Evolutionary conservation across 2,329 filamentous ascomycete genomes (phyloP).

Genomic region (Pseudophaeomoniella oleicola): DNA sequence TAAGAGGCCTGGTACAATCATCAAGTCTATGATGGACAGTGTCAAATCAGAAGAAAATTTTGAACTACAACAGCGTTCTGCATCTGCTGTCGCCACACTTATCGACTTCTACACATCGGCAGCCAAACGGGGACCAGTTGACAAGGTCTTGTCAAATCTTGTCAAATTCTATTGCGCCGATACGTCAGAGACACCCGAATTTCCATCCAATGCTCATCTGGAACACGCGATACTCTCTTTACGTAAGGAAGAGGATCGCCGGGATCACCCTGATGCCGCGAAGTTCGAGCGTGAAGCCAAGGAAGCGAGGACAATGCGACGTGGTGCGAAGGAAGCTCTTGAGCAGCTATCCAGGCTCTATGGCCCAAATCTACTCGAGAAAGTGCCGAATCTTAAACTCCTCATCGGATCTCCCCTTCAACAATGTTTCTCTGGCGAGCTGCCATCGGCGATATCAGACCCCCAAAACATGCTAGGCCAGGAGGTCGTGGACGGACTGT

Average conservation of each 20-base stretch:
- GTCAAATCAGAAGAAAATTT: slow-evolving; percentile 88
- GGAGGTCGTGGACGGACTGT: slow-evolving; percentile 86
- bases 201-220: slow-evolving; percentile 65
- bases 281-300: slow-evolving; percentile 83
- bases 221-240: slow-evolving; percentile 76
- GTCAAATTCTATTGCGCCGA: slow-evolving; percentile 98
- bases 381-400: slow-evolving; percentile 64
- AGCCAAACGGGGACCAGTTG: slow-evolving; percentile 70
- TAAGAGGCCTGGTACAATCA: slow-evolving; percentile 83
- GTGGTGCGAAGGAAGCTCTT: slow-evolving; percentile 85
- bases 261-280: slow-evolving; percentile 79
- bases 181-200: slow-evolving; percentile 93
- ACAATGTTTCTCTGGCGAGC: slow-evolving; percentile 55
- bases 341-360: slow-evolving; percentile 76
- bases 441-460: slow-evolving; percentile 35
- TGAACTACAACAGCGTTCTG: slow-evolving; percentile 75
- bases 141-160: slow-evolving; percentile 89
- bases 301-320: slow-evolving; percentile 75
- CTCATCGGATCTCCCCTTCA: slow-evolving; percentile 73
- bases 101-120: slow-evolving; percentile 74
- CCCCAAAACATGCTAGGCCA: slow-evolving; percentile 67
- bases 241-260: slow-evolving; percentile 90
- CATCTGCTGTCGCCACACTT: slow-evolving; percentile 67
- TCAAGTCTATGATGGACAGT: slow-evolving; percentile 97
- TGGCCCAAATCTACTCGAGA: slow-evolving; percentile 61